Evolutionary conservation across 345 rosid genomes (phyloP).

Genomic region (Microthlaspi erraticum): DNA sequence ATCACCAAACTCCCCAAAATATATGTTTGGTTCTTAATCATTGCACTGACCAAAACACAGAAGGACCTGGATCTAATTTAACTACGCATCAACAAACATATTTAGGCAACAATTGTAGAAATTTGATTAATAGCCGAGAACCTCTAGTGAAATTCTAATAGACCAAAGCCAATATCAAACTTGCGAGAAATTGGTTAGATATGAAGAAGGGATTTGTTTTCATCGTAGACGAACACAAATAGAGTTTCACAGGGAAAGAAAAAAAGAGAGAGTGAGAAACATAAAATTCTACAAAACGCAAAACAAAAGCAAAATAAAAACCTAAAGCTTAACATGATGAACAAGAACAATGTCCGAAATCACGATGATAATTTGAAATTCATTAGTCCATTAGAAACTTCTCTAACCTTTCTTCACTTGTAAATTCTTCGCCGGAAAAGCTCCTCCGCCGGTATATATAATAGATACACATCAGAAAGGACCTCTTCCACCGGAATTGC

Average conservation of each 20-base stretch:
- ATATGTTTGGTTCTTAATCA: conserved; percentile 35
- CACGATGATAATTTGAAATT: conserved; percentile 38
- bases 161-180: conserved; percentile 8
- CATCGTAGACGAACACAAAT: conserved; percentile 40
- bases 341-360: conserved; percentile 38
- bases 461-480: conserved; percentile 46
- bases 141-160: conserved; percentile 1
- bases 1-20: conserved; percentile 21
- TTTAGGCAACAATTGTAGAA: conserved; percentile 19
- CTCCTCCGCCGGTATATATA: conserved; percentile 37
- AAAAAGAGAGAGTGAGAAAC: conserved; percentile 7
- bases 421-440: conserved; percentile 36
- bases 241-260: conserved; percentile 37
- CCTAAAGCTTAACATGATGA: conserved; percentile 40
- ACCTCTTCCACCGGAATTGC: conserved; percentile 69
- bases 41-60: conserved; percentile 31
- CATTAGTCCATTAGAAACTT: conserved; percentile 39
- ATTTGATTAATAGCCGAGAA: conserved; percentile 7
- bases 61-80: conserved; percentile 35
- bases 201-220: conserved; percentile 40
- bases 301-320: conserved; percentile 5
- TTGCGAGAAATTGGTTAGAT: conserved; percentile 13
- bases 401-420: conserved; percentile 44
- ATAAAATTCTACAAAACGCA: conserved; percentile 44
- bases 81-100: conserved; percentile 14